Evolutionary conservation across 31 red algal genomes (phyloP).

Genomic region (Odonthalia washingtoniensis): DNA sequence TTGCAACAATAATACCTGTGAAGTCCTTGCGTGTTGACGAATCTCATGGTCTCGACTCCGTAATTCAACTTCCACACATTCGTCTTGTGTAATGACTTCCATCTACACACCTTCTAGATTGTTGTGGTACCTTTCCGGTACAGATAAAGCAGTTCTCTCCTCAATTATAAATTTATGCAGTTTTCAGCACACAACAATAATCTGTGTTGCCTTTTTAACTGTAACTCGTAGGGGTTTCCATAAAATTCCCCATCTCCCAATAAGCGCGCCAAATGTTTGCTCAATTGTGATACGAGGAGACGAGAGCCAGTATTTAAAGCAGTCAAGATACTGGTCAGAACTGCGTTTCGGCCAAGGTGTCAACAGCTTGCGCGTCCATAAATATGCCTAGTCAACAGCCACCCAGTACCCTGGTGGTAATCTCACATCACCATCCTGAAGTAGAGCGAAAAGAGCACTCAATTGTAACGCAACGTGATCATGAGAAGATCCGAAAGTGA

Average conservation of each 20-base stretch:
- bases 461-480: slow-evolving; percentile 1
- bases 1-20: not conserved
- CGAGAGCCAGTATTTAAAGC: slow-evolving; percentile 23
- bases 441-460: not conserved
- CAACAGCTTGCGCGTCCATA: slow-evolving; percentile 32
- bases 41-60: not conserved
- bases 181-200: no score
- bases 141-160: not conserved
- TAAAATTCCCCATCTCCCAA: no score
- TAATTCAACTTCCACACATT: not conserved
- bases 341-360: slow-evolving; percentile 8
- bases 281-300: no score
- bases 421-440: not conserved
- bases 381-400: slow-evolving; percentile 51
- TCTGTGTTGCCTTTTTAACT: no score
- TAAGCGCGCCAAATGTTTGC: no score
- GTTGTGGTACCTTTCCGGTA: not conserved
- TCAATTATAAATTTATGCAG: slow-evolving; percentile 43
- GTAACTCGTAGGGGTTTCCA: no score
- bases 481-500: not conserved
- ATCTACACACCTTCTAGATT: not conserved
- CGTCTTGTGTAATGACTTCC: not conserved
- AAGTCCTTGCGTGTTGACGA: no score
- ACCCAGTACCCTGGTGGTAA: slow-evolving; percentile 37
- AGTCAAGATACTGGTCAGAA: not conserved